Evolutionary conservation across 2,329 filamentous ascomycete genomes (phyloP), one percentile per base, ranked within the genome.

Genomic region (Neofusicoccum parvum): DNA sequence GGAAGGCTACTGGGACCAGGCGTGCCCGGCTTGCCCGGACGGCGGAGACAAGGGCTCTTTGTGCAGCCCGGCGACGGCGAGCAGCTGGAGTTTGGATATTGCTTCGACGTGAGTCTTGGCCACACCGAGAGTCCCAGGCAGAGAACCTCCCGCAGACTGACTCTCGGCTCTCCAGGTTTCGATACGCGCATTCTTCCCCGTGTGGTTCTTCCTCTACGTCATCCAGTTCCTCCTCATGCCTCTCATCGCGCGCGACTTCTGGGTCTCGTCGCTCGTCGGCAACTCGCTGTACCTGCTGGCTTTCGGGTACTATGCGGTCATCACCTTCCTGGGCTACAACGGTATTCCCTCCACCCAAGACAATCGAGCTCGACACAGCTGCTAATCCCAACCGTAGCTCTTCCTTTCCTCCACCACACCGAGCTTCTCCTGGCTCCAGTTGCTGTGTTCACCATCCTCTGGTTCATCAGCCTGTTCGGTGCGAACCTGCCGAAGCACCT

Each of bases 281-380:
- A 90, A 90, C 72, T 84, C 86, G 1, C 82, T 90, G 69, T 90
- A 90, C 71, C 81, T 90, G n/a, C 80, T 87, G 43, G 88, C 87
- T 0, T 77, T 89, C 60, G 83, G 83, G 34, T 90, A 90, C 77
- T 90, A 90, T 76, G 87, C 86, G 72, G 84, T 90, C 69, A 88
- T 90, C 71, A 88, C 86, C 9, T 90, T 90, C 74, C 79, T 90
- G 49, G 88, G 88, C 39, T 90, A 90, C 76, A 90, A 90, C 70
- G 81, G 81, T 82, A 74, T 50, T 73, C 4, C 36, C 70, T 34
- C 37, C 51, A 11, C 36, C 32, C 48, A 37, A 32, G 17, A 20
- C 36, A 20, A n/a, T 50, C 20, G 6, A 17, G 23, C 11, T 51
- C 4, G 34, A 17, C 43, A 1, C 2, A 23, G 5, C n/a, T 36